Evolutionary conservation across 2,329 filamentous ascomycete species (phyloP).

Genomic region (Xylariaceae sp.): DNA sequence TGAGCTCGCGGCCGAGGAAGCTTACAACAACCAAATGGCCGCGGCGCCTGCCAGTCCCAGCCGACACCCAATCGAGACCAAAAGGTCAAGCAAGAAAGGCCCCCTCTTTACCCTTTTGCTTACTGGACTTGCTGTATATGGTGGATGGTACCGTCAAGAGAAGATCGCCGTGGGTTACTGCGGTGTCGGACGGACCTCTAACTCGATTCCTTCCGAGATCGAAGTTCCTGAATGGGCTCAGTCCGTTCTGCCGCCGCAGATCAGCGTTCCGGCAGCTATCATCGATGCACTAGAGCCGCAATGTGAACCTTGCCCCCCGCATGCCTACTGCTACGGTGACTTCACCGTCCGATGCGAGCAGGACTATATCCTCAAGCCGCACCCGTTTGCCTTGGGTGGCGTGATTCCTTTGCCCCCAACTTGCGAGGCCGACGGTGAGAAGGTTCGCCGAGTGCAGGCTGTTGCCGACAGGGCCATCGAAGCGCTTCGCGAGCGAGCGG

Average conservation of each 20-base stretch:
- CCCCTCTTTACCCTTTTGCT: constrained; percentile 67
- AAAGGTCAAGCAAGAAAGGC: constrained; percentile 48
- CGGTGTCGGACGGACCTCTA: constrained; percentile 66
- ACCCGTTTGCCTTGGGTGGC: constrained; percentile 77
- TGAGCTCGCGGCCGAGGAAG: constrained; percentile 67
- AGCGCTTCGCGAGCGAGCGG: constrained; percentile 75
- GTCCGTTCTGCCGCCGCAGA: constrained; percentile 42
- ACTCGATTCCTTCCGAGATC: constrained; percentile 43
- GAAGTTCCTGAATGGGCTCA: constrained; percentile 40
- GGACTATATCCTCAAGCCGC: constrained; percentile 79
- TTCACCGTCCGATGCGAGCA: constrained; percentile 75
- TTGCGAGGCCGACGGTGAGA: constrained; percentile 92
- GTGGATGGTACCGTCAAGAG: constrained; percentile 83
- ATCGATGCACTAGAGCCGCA: constrained; percentile 65
- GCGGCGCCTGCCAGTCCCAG: constrained; percentile 37
- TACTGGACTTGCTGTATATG: constrained; percentile 66
- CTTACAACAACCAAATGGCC: constrained; percentile 46
- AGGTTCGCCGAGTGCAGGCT: constrained; percentile 76
- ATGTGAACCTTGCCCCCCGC: constrained; percentile 84
- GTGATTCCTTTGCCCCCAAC: constrained; percentile 80
- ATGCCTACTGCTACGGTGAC: constrained; percentile 81
- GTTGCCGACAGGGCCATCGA: constrained; percentile 87
- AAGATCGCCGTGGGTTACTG: constrained; percentile 97
- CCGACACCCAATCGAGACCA: constrained; percentile 34
- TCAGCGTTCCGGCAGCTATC: constrained; percentile 68